Percentiles rank a stretch among this genome's conserved stretches.
These are phyloP conservation scores for Lipomyces yamadae DNA, from an alignment of 805 yeast species.

Conservation along the genomic window DNA sequence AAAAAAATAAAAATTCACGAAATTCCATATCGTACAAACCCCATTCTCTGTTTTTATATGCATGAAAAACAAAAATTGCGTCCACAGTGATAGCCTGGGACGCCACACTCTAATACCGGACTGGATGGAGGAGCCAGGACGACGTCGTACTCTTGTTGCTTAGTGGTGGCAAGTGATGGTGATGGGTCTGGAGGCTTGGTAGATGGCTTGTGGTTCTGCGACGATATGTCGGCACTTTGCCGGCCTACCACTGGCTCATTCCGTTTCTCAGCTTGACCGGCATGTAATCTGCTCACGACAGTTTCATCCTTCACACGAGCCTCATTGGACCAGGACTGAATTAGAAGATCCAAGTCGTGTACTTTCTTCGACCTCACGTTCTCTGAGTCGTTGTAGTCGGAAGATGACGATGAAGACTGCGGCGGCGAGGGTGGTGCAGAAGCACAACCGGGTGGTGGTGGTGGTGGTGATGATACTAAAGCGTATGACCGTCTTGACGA, in stretches of 20 bases:
- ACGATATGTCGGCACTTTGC: too few relatives aligned
- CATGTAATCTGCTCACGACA: too few relatives aligned
- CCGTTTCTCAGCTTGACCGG: too few relatives aligned
- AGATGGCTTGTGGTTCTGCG: too few relatives aligned
- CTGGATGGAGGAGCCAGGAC: neutral
- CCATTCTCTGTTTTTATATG: conserved; percentile 8
- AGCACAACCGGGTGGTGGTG: neutral
- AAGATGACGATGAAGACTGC: neutral
- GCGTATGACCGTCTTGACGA: neutral
- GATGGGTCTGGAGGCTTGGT: neutral
- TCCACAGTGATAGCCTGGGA: conserved; percentile 31
- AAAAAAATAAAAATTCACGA: neutral
- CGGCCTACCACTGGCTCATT: too few relatives aligned
- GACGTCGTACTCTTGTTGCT: neutral
- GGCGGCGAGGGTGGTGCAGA: neutral
- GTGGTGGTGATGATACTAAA: neutral
- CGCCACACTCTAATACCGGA: conserved; percentile 21
- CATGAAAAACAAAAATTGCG: conserved; percentile 34
- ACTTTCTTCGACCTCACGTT: neutral
- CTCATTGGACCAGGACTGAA: conserved; percentile 10
- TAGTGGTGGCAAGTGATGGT: neutral
- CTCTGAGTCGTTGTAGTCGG: conserved; percentile 1
- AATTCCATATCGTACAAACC: neutral
- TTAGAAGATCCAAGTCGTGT: conserved; percentile 8
- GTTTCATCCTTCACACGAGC: neutral